Conservation (phyloP, 2,329 filamentous ascomycete species). For the Colletotrichum nymphaeae region DNA sequence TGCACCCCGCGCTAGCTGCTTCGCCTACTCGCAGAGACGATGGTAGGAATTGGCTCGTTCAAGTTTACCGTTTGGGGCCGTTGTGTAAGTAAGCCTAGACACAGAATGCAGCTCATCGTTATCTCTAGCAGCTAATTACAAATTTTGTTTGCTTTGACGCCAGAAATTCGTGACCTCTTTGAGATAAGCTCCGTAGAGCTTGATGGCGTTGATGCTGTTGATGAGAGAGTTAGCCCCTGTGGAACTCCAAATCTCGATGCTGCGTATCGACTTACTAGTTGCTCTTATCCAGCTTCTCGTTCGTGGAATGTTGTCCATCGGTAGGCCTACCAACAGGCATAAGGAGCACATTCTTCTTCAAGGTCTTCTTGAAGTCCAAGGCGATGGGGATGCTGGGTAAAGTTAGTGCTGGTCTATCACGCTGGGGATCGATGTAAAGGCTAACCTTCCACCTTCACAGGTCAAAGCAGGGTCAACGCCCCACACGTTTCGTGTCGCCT, state of each 20-base stretch:
- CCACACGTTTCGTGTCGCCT: constrained; percentile 95
- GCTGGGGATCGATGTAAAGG: constrained; percentile 15
- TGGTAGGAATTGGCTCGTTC: not conserved
- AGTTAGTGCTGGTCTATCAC: not conserved
- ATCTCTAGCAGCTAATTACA: too few species aligned
- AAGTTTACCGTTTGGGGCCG: not conserved
- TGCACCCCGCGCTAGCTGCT: not conserved
- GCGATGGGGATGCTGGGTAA: constrained; percentile 87
- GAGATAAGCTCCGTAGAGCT: constrained; percentile 92
- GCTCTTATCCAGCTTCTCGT: constrained; percentile 95
- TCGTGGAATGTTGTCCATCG: constrained; percentile 96
- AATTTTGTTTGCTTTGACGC: not conserved
- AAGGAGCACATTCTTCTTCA: constrained; percentile 95
- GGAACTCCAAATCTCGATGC: fast-evolving
- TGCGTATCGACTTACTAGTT: constrained; percentile 72
- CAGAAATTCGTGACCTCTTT: constrained; percentile 56
- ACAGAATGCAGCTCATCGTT: not conserved
- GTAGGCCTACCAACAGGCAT: constrained; percentile 97
- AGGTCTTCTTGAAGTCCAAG: constrained; percentile 95
- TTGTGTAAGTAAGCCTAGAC: not conserved
- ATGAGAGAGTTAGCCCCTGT: not conserved
- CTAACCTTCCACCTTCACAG: constrained; percentile 89
- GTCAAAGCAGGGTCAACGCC: constrained; percentile 94
- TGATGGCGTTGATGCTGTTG: constrained; percentile 85
- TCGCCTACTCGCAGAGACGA: not conserved